Conservation (phyloP, 306 rosid species). For the Purshia tridentata region DNA sequence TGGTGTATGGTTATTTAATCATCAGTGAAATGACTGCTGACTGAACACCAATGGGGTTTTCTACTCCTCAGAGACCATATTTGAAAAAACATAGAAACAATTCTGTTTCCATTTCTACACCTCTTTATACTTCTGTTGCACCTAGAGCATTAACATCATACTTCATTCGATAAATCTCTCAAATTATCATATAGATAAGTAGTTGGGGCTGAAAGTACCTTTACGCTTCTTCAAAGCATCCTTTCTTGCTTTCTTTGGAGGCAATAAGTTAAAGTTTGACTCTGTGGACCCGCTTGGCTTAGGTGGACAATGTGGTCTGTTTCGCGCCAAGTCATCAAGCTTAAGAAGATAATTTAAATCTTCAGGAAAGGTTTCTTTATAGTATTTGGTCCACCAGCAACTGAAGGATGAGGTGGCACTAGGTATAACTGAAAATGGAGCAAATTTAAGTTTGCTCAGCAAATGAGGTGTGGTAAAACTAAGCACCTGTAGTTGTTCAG, state of each 20-base stretch:
- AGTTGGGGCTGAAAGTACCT: background rate
- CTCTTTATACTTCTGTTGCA: background rate
- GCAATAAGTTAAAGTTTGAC: background rate
- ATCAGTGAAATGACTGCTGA: background rate
- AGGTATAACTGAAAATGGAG: slow-evolving; percentile 1
- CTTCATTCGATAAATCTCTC: background rate
- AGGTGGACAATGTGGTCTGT: background rate
- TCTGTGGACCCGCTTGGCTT: background rate
- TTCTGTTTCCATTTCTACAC: background rate
- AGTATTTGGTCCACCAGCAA: slow-evolving; percentile 10
- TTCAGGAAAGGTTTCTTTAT: background rate
- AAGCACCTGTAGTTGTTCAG: slow-evolving; percentile 3
- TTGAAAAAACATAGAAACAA: background rate
- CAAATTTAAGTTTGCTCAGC: background rate
- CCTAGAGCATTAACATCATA: background rate
- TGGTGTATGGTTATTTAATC: background rate
- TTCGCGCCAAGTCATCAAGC: background rate
- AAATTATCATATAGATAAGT: background rate
- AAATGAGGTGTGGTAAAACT: background rate
- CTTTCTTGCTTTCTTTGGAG: background rate
- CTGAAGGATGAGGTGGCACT: slow-evolving; percentile 10
- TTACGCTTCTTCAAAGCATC: background rate
- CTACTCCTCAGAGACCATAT: background rate
- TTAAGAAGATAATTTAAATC: background rate
- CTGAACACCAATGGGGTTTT: background rate